Base-by-base conservation (phyloP, 2,329 filamentous ascomycete species). In the Hyphodiscus sp. region DNA sequence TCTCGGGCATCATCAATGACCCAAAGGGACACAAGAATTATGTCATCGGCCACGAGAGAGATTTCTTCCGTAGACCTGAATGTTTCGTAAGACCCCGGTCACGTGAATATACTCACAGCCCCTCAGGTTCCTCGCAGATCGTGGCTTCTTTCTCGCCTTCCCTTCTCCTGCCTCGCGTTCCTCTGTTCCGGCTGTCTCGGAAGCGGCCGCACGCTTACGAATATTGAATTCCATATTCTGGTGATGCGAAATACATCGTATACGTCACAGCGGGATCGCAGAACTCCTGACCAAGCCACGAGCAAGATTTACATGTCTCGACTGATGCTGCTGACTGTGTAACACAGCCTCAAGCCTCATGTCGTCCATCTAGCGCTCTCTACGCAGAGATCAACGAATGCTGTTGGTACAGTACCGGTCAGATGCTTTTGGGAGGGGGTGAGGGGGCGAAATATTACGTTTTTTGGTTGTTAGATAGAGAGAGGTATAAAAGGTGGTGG, bases 281-380 rank as follows among this genome's bases (percentile, higher is more conserved):
- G 33, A 43, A 20, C 54, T 51, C 51, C 55, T 59, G 58, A 59
- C 50, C 53, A 59, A 57, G 55, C 57, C 53, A 59, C 53, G 55
- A 51, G 55, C 54, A 33, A 43, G 38, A 50, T 49, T 19, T 47
- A 48, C 41, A 26, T 44, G 7, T 43, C 33, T 41, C 41, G 38
- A 20, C 33, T 38, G 47, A 41, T 20, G 20, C 45, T 33, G 38
- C 45, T 47, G 45, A 47, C 26, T 47, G 45, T 15, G 45, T 47
- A 23, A 29, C 45, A 47, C 23, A 23, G 45, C 45, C 45, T 20
- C 44, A 19, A 5, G 26, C 26, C n/a, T 29, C 8, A 15, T 20
- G 13, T 47, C 45, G 2, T 8, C 9, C 23, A 26, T 29, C 23
- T 29, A 13, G 16, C 10, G 8, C 16, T 47, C 18, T 29, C 23